Percentiles rank a stretch among this genome's conserved stretches.
Evolutionary conservation across 2,329 filamentous ascomycete species (phyloP).

Genomic region (Pseudogymnoascus sp.): DNA sequence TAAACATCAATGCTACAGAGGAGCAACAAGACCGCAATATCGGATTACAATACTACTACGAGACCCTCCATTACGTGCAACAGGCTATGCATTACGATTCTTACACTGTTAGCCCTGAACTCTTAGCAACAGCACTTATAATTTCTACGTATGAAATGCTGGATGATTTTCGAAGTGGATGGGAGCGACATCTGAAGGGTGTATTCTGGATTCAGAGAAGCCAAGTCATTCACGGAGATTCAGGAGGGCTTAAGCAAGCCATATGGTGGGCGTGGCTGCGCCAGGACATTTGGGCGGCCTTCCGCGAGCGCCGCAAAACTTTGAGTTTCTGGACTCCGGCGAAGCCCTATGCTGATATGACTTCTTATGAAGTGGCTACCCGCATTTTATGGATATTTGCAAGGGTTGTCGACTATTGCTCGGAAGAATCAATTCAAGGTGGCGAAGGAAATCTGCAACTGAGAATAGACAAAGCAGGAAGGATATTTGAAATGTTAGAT

Average conservation of each 20-base stretch:
- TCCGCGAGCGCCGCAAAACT: conserved; percentile 46
- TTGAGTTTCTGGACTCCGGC: conserved; percentile 51
- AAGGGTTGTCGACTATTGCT: conserved; percentile 49
- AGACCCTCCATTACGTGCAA: conserved; percentile 53
- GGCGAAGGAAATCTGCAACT: conserved; percentile 32
- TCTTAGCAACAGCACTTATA: conserved; percentile 49
- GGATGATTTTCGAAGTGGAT: conserved; percentile 44
- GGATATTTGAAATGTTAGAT: conserved; percentile 38
- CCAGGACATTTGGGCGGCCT: conserved; percentile 59
- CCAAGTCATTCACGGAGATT: conserved; percentile 51
- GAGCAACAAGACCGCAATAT: conserved; percentile 28
- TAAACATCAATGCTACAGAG: conserved; percentile 25
- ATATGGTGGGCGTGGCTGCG: conserved; percentile 60
- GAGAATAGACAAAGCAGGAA: conserved; percentile 38
- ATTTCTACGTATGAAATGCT: conserved; percentile 60
- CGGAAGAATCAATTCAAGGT: conserved; percentile 38
- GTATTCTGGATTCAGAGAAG: conserved; percentile 59
- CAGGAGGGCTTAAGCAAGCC: conserved; percentile 45
- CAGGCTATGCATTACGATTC: conserved; percentile 48
- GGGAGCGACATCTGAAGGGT: conserved; percentile 55
- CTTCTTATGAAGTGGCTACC: conserved; percentile 44
- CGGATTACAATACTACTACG: conserved; percentile 49
- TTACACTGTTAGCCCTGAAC: conserved; percentile 48
- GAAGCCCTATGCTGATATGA: conserved; percentile 38
- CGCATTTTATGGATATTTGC: conserved; percentile 46